Percentiles rank a stretch among this genome's conserved stretches.
phyloP scores from a whole-genome alignment of 306 rosid species.

The Gastrolobium bilobum region DNA sequence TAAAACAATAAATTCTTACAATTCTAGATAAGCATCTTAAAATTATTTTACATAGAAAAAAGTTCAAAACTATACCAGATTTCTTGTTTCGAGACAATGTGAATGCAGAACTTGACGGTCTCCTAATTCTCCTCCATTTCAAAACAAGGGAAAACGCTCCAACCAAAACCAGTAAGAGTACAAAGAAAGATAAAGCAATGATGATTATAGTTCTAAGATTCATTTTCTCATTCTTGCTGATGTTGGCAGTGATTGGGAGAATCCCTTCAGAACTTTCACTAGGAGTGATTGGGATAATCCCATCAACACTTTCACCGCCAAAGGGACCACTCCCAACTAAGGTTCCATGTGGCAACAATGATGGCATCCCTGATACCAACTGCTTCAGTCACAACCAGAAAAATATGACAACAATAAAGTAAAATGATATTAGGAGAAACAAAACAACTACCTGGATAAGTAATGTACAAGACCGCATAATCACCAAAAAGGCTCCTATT shows the following conservation, averaged over 20 bases:
- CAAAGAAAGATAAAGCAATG: constrained; percentile 78
- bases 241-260: constrained; percentile 74
- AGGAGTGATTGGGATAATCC: constrained; percentile 66
- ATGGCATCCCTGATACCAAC: constrained; percentile 77
- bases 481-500: constrained; percentile 77
- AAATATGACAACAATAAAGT: constrained; percentile 42
- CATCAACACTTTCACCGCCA: constrained; percentile 51
- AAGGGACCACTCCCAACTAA: constrained; percentile 55
- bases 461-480: constrained; percentile 68
- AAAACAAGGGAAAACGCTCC: constrained; percentile 68
- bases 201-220: constrained; percentile 66
- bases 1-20: constrained; percentile 9
- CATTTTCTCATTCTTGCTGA: constrained; percentile 68
- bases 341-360: constrained; percentile 64
- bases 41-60: constrained; percentile 26
- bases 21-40: constrained; percentile 37
- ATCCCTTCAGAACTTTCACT: constrained; percentile 48
- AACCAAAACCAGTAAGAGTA: constrained; percentile 70
- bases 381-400: constrained; percentile 56
- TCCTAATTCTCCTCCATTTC: constrained; percentile 78
- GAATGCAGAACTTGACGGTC: constrained; percentile 73
- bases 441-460: constrained; percentile 81
- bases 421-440: constrained; percentile 31
- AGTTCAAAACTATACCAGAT: constrained; percentile 66
- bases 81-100: constrained; percentile 74